phyloP scores from a whole-genome alignment of 1,284 basidiomycete genomes.

The Ustilago tritici region DNA sequence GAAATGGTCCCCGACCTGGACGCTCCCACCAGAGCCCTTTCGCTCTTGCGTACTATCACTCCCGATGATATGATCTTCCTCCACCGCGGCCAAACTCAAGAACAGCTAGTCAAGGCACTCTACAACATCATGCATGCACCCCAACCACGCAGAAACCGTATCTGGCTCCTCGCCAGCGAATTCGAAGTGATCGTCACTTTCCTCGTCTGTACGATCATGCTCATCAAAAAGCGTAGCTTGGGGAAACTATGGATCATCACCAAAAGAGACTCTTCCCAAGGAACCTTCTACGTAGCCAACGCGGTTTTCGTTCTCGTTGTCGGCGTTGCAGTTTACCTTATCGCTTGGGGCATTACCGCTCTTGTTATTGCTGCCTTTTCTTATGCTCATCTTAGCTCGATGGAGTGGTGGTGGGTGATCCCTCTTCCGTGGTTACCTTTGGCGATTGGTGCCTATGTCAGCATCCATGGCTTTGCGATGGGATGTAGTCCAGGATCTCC shows the following conservation, averaged over 20 bases:
- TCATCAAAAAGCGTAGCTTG: slow-evolving; percentile 22
- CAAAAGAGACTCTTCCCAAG: slow-evolving; percentile 13
- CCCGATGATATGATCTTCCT: slow-evolving; percentile 26
- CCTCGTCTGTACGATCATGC: slow-evolving; percentile 26
- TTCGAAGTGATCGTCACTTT: slow-evolving; percentile 23
- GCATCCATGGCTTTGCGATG: slow-evolving; percentile 25
- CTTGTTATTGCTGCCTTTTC: not conserved
- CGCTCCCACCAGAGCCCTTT: not conserved
- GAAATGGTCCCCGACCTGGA: slow-evolving; percentile 2
- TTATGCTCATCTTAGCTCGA: not conserved
- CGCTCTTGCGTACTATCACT: not conserved
- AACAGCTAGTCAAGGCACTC: slow-evolving; percentile 18
- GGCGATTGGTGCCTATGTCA: slow-evolving; percentile 16
- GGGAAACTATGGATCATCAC: slow-evolving; percentile 36
- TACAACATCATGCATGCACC: not conserved
- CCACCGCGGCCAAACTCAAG: slow-evolving; percentile 19
- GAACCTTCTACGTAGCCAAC: slow-evolving; percentile 29
- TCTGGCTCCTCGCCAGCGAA: slow-evolving; percentile 22
- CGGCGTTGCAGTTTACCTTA: slow-evolving; percentile 18
- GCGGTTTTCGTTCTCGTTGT: slow-evolving; percentile 25
- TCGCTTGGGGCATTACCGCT: slow-evolving; percentile 13
- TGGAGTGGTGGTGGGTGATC: slow-evolving; percentile 35
- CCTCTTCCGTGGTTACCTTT: slow-evolving; percentile 36
- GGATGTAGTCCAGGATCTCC: slow-evolving; percentile 27
- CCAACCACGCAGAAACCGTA: not conserved